Evolutionary conservation across 371 early-diverging fungal species (phyloP).

Genomic region (Mortierella sp.): DNA sequence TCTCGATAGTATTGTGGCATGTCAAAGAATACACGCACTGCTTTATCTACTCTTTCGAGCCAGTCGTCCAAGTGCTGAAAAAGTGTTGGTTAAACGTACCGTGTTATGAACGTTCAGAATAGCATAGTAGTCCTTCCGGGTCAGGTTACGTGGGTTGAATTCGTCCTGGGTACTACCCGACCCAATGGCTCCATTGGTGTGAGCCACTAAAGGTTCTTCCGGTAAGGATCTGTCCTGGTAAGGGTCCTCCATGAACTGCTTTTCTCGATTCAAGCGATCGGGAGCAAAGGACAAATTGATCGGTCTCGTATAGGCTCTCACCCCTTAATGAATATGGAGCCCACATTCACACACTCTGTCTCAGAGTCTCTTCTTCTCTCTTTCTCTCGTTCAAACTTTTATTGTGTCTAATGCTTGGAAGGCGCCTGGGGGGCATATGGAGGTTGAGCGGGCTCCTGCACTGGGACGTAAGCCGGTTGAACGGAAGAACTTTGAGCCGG

Average conservation of each 20-base stretch:
- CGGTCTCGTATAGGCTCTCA: too few relatives aligned
- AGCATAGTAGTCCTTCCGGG: conserved; percentile 79
- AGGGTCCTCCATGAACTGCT: conserved; percentile 56
- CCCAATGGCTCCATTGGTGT: conserved; percentile 35
- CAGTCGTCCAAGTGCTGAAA: too few relatives aligned
- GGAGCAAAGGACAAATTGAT: too few relatives aligned
- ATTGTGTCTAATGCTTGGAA: too few relatives aligned
- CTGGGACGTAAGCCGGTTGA: not conserved
- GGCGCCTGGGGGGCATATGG: conserved; percentile 10
- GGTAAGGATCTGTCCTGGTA: conserved; percentile 60
- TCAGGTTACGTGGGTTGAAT: conserved; percentile 58
- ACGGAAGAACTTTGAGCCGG: conserved; percentile 12
- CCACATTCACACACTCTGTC: too few relatives aligned
- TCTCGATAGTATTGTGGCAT: not conserved
- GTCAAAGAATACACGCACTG: too few relatives aligned
- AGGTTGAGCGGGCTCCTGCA: conserved; percentile 7
- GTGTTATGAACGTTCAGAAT: conserved; percentile 82
- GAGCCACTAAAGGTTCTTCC: conserved; percentile 25
- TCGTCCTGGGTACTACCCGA: conserved; percentile 42
- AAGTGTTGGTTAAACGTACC: too few relatives aligned
- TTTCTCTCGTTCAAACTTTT: too few relatives aligned
- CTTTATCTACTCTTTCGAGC: too few relatives aligned
- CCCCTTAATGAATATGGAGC: too few relatives aligned
- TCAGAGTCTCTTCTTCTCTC: too few relatives aligned
- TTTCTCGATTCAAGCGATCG: not conserved